Conservation (phyloP, 2,329 filamentous ascomycete genomes). For the Trichoderma semiorbis region DNA sequence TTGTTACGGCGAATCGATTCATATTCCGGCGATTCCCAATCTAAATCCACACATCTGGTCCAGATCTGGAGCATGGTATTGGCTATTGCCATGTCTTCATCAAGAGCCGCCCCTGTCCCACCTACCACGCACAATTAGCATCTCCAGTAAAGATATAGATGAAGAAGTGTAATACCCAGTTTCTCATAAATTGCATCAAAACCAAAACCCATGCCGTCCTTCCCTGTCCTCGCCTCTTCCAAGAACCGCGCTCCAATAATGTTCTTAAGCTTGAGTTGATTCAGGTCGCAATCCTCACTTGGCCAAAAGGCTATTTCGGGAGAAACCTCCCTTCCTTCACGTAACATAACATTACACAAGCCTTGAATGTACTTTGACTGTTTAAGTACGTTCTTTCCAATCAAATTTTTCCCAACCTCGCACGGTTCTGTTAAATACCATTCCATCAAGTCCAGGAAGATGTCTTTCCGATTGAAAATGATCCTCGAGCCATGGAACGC, state of each 20-base stretch:
- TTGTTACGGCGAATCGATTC: not conserved
- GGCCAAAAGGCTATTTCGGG: not conserved
- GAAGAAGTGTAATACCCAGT: not conserved
- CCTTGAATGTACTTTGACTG: not conserved
- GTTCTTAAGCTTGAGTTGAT: not conserved
- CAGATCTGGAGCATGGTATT: not conserved
- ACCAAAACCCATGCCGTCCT: too few relatives aligned
- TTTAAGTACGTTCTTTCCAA: not conserved
- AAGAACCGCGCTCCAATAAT: not conserved
- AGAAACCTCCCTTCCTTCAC: not conserved
- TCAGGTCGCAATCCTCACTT: not conserved
- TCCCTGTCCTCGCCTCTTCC: not conserved
- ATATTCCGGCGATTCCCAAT: not conserved
- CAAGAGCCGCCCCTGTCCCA: not conserved
- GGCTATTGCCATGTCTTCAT: not conserved
- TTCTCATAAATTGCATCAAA: not conserved
- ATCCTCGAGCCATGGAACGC: slow-evolving; percentile 10
- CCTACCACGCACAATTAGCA: not conserved
- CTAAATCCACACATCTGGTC: not conserved
- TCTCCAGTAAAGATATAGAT: not conserved
- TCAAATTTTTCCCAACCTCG: not conserved
- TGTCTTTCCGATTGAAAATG: not conserved
- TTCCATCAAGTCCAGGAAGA: not conserved
- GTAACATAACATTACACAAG: not conserved
- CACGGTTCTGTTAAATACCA: not conserved